These are phyloP conservation scores for Paecilomyces sp. DNA, from an alignment of 2,329 filamentous ascomycete species.

Conservation along the genomic window DNA sequence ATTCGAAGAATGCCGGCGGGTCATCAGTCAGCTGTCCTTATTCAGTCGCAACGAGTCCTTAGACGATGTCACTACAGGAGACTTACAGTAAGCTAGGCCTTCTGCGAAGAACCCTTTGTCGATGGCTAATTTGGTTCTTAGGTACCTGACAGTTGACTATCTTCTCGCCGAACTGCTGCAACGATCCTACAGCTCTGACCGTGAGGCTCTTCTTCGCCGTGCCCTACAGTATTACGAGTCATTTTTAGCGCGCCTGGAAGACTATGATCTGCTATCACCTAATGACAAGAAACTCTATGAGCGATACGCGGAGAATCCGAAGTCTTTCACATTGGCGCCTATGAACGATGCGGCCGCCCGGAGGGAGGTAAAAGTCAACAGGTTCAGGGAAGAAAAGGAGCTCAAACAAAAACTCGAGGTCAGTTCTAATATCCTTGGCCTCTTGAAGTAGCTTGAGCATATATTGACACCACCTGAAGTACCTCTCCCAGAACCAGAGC, in stretches of 20 bases:
- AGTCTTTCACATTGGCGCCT: slow-evolving; percentile 65
- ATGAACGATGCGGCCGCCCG: slow-evolving; percentile 60
- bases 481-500: slow-evolving; percentile 52
- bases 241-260: slow-evolving; percentile 70
- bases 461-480: slow-evolving; percentile 37
- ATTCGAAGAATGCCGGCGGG: slow-evolving; percentile 65
- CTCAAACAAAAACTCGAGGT: slow-evolving; percentile 76
- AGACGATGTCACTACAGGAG: slow-evolving; percentile 78
- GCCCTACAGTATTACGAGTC: slow-evolving; percentile 67
- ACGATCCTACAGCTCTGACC: slow-evolving; percentile 55
- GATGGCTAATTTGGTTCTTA: slow-evolving; percentile 24
- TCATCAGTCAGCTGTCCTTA: slow-evolving; percentile 64
- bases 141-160: slow-evolving; percentile 70
- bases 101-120: background rate
- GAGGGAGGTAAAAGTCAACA: slow-evolving; percentile 76
- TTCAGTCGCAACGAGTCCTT: slow-evolving; percentile 87
- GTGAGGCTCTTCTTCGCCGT: slow-evolving; percentile 55
- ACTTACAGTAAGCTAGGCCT: slow-evolving; percentile 58
- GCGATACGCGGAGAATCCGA: slow-evolving; percentile 63
- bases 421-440: slow-evolving; percentile 16
- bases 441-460: slow-evolving; percentile 15
- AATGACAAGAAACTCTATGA: slow-evolving; percentile 64
- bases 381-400: slow-evolving; percentile 78
- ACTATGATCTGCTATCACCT: slow-evolving; percentile 64
- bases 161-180: slow-evolving; percentile 73